Evolutionary conservation across 78 protist genomes (phyloP), one percentile per base, ranked within the genome.

Genomic region (Monosiga brevicollis): DNA sequence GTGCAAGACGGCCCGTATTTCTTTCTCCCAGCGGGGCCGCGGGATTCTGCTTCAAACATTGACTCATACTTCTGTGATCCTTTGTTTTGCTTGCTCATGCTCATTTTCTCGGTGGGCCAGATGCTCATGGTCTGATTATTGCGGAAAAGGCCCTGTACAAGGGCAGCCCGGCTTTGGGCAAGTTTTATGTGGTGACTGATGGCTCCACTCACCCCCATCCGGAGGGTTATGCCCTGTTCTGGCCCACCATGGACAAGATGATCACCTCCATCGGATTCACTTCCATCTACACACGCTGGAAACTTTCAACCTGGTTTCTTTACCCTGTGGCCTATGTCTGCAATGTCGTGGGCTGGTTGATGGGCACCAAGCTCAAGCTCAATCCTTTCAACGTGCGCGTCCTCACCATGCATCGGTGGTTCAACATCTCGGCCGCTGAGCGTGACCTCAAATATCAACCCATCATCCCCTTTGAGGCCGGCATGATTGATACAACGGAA

Each of bases 371-470:
- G 81, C 35, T 82, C 78, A 89, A 86, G 55, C 85, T 78, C 24
- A 76, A 81, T 81, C 40, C 25, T 41, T 83, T 83, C 87, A 87
- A 22, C 73, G 55, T 82, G 54, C 20, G 1, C 40, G 62, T 90
- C 86, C 79, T 90, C 29, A 90, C 90, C 20, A 90, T 90, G 78
- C 87, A 90, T 87, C 81, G 94, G 38, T 91, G 89, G 87, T 91
- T 91, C 42, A 42, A 78, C 43, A 91, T 84, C 6, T 41, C 38
- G 25, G 39, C 34, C 25, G 87, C 87, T 22, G 83, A 82, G 78
- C 6, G 73, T 10, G 90, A 88, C 80, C 87, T 90, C 42, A 76
- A 72, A 25, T 91, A 79, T 75, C 1, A 73, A 54, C 94, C 94
- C 36, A 23, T 91, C 29, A 25, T 87, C 42, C 24, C 74, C 1